A percentile compares a stretch with the other conserved stretches of the same genome.
These are phyloP conservation scores for Phytopythium aichiense DNA, from an alignment of 352 stramenopile species.

Conservation along the genomic window DNA sequence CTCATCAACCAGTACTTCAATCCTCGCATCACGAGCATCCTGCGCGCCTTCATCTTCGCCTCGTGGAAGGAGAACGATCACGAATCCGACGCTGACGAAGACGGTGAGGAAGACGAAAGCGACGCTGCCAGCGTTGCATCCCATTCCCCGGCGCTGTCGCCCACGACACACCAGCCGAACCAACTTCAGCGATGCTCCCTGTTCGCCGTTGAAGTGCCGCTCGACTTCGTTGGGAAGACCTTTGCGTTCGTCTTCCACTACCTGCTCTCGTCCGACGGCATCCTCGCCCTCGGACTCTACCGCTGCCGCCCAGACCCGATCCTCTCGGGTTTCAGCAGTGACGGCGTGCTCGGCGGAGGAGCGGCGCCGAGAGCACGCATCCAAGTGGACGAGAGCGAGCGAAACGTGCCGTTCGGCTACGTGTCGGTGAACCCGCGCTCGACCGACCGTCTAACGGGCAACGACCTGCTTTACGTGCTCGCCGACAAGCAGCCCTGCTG, in stretches of 20 bases:
- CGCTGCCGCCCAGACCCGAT: conserved; percentile 54
- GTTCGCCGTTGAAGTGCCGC: conserved; percentile 75
- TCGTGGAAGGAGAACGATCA: conserved; percentile 52
- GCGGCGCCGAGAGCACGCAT: conserved; percentile 27
- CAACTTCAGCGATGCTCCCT: conserved; percentile 64
- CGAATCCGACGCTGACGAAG: background rate
- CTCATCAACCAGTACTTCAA: conserved; percentile 91
- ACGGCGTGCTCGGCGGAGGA: conserved; percentile 9
- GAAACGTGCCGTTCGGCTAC: conserved; percentile 75
- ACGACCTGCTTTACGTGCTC: conserved; percentile 84
- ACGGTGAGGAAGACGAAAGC: background rate
- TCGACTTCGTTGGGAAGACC: conserved; percentile 75
- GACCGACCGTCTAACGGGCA: conserved; percentile 65
- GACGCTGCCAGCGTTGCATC: conserved; percentile 15
- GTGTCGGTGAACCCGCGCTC: conserved; percentile 83
- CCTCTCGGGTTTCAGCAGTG: background rate
- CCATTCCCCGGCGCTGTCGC: conserved; percentile 28
- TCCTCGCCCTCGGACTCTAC: conserved; percentile 74
- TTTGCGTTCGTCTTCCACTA: conserved; percentile 86
- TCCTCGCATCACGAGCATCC: conserved; percentile 80
- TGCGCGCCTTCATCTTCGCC: conserved; percentile 84
- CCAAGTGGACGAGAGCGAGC: conserved; percentile 55
- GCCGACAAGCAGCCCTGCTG: conserved; percentile 78
- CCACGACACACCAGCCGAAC: conserved; percentile 2
- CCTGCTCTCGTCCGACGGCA: conserved; percentile 73